These are phyloP conservation scores for Candolleomyces eurysporus DNA, from an alignment of 768 basidiomycete species.

Conservation along the genomic window DNA sequence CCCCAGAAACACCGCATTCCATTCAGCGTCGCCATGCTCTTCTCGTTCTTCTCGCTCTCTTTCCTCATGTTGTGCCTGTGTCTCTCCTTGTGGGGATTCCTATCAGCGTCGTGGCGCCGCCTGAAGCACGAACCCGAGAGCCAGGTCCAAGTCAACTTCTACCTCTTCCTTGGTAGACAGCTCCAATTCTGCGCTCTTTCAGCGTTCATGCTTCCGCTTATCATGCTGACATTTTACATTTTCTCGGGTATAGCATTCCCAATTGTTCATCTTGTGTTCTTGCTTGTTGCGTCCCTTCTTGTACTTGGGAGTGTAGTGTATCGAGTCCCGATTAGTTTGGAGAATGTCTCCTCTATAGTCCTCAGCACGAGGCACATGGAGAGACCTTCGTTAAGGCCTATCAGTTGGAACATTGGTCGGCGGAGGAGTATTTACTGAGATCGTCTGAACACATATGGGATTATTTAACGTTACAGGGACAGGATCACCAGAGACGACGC, in stretches of 20 bases:
- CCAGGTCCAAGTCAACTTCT: conserved; percentile 19
- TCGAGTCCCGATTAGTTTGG: conserved; percentile 8
- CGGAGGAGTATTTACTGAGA: conserved; percentile 7
- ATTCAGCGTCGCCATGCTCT: conserved; percentile 8
- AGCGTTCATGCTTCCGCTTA: conserved; percentile 3
- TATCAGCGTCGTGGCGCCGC: conserved; percentile 6
- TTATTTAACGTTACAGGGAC: not conserved
- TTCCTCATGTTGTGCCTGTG: conserved; percentile 1
- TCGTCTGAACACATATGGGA: not conserved
- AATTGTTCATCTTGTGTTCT: conserved; percentile 6
- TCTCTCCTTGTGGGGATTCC: conserved; percentile 6
- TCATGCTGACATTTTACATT: conserved; percentile 4
- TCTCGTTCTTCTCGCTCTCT: conserved; percentile 1
- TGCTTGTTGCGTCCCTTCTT: conserved; percentile 1
- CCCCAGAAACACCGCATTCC: not conserved
- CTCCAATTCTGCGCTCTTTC: conserved; percentile 5
- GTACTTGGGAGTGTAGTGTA: conserved; percentile 8
- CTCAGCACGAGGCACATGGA: conserved; percentile 1
- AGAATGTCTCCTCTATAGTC: conserved; percentile 7
- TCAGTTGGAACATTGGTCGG: not conserved
- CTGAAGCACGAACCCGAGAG: conserved; percentile 3
- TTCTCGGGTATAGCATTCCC: conserved; percentile 8
- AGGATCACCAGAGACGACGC: too few relatives aligned
- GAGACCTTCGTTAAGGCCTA: not conserved
- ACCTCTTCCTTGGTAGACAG: conserved; percentile 24